Evolutionary conservation across 257 asterid genomes (phyloP).

Genomic region (Anisodus acutangulus): DNA sequence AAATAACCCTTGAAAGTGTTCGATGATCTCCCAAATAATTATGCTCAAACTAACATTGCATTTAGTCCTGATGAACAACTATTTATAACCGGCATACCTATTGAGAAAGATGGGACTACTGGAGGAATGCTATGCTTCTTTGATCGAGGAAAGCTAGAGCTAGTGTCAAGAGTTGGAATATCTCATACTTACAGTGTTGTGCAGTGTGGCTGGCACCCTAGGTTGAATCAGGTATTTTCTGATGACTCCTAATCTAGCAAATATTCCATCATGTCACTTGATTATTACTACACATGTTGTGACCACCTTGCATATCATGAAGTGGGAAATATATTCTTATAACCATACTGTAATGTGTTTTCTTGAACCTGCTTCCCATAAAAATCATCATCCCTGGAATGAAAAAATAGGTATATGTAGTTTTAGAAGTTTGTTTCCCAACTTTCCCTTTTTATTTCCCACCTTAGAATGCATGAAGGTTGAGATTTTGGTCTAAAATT

Average conservation of each 20-base stretch:
- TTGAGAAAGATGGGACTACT: slow-evolving; percentile 70
- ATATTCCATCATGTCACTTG: neutral
- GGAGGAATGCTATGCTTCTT: slow-evolving; percentile 86
- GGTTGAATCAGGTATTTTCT: slow-evolving; percentile 76
- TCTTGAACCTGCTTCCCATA: neutral
- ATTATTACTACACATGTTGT: slow-evolving; percentile 19
- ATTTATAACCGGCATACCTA: slow-evolving; percentile 85
- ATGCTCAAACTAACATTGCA: slow-evolving; percentile 84
- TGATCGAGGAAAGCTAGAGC: slow-evolving; percentile 80
- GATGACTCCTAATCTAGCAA: neutral
- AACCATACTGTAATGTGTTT: slow-evolving; percentile 1
- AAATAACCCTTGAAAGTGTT: slow-evolving; percentile 71
- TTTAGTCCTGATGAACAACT: slow-evolving; percentile 91
- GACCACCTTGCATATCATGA: slow-evolving; percentile 3
- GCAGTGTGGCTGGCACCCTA: slow-evolving; percentile 96
- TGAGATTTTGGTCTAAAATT: slow-evolving; percentile 18
- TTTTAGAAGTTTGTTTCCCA: neutral
- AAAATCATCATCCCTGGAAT: slow-evolving; percentile 1
- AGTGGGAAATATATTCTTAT: neutral
- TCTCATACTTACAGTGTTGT: slow-evolving; percentile 86
- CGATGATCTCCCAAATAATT: slow-evolving; percentile 80
- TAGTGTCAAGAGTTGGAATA: slow-evolving; percentile 83
- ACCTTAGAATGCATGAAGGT: neutral
- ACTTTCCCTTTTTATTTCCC: neutral
- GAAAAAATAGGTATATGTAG: neutral